Base-by-base conservation (phyloP, 1,139 yeast genomes). In the Lodderomyces pseudojiufengensis region DNA sequence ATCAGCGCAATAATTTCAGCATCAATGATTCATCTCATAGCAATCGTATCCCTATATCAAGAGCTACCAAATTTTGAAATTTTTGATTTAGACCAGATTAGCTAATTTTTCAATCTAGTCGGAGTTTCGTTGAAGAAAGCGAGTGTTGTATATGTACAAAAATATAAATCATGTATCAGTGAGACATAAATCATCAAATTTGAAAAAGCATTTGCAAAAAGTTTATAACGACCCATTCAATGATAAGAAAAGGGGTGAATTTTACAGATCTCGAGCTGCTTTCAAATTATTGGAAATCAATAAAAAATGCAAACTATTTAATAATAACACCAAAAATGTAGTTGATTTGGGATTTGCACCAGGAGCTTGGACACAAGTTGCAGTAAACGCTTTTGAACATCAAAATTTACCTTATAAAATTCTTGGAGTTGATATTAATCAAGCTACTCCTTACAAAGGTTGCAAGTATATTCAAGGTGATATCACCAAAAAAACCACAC, bases 261-360 rank as follows among this genome's bases (percentile, higher is more conserved):
- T 84, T 41, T 76, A 76, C 47, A 72, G 81, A 47, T 87, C 97
- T 2, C 63, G 98, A 33, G 98, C 98, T 0, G 97, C 97, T 0
- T 90, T 77, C 63, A 92, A 92, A 54, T 65, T 92, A 29, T 55
- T 79, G 14, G 87, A 83, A 53, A 68, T 92, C 24, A 80, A 88
- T 54, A 67, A 78, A 22, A 78, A 74, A 51, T 83, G 70, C 57
- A 61, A 65, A 21, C 44, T 92, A 3, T 80, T 92, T 55, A 62
- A 62, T 38, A 67, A 73, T 6, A 41, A 42, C 6, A 43, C 63
- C 3, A 67, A 63, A 47, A 78, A 82, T 37, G 83, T 92, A 0
- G 78, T 92, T 3, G 98, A 92, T 59, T 65, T 92, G 35, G 75
- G 75, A 5, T 68, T 63, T 53, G 72, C 75, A 2, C 76, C 76